Conservation (phyloP, 2,329 filamentous ascomycete species). For the Claviceps humidiphila region DNA sequence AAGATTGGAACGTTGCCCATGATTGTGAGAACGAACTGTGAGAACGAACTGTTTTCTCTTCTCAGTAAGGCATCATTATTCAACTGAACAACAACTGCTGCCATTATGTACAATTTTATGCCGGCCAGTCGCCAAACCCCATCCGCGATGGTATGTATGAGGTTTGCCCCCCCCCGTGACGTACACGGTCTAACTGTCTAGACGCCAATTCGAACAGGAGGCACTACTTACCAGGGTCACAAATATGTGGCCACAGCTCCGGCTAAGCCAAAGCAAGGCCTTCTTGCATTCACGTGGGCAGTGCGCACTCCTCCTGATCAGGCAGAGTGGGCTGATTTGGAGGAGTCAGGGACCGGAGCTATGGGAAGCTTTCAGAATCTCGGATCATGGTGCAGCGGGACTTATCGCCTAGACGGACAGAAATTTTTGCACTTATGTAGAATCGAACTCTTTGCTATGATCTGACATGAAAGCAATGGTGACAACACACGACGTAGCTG, state of each 20-base stretch:
- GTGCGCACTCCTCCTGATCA: background rate
- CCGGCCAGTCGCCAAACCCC: background rate
- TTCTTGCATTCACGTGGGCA: constrained; percentile 3
- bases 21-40: background rate
- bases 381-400: background rate
- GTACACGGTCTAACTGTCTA: constrained; percentile 1
- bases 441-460: background rate
- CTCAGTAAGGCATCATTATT: background rate
- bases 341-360: background rate
- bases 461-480: background rate
- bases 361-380: background rate
- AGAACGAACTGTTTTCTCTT: background rate
- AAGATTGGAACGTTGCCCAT: background rate
- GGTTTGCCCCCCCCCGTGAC: constrained; percentile 2
- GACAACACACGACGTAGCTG: background rate
- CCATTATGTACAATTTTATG: background rate
- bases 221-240: background rate
- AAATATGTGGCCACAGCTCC: background rate
- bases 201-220: background rate
- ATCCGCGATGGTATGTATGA: background rate
- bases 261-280: constrained; percentile 1
- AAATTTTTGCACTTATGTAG: background rate
- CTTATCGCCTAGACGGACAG: background rate
- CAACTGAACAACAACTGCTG: background rate
- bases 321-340: background rate